Conservation (phyloP, 225 moss, liverwort and hornwort species). For the Thuidium tamariscinum region DNA sequence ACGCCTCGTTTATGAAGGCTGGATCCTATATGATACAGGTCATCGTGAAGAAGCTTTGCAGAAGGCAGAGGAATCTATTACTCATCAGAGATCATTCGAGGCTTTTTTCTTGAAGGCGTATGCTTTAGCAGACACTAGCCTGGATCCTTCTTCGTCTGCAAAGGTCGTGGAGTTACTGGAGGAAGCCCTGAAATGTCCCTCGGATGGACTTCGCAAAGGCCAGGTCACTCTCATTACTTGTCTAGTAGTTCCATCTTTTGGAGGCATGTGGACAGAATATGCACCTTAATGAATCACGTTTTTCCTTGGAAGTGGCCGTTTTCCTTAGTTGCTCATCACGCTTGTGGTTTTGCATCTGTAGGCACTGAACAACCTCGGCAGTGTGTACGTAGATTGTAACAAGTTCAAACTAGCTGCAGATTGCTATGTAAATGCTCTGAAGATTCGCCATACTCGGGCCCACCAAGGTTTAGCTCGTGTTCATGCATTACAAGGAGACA, state of each 20-base stretch:
- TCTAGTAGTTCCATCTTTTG: background rate
- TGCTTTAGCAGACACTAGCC: slow-evolving; percentile 94
- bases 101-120: slow-evolving; percentile 98
- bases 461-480: slow-evolving; percentile 99
- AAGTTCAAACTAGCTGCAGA: slow-evolving; percentile 91
- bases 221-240: slow-evolving; percentile 49
- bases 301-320: background rate
- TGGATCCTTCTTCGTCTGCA: slow-evolving; percentile 93
- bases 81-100: slow-evolving; percentile 89
- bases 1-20: slow-evolving; percentile 94
- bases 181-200: slow-evolving; percentile 95
- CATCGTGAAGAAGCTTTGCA: slow-evolving; percentile 94
- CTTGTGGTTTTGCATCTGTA: slow-evolving; percentile 19
- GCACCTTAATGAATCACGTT: background rate
- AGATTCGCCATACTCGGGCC: slow-evolving; percentile 94
- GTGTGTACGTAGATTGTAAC: slow-evolving; percentile 95
- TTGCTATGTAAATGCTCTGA: slow-evolving; percentile 91
- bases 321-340: background rate
- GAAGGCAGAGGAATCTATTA: slow-evolving; percentile 90
- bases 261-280: background rate
- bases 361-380: slow-evolving; percentile 98
- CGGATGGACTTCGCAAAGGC: slow-evolving; percentile 97
- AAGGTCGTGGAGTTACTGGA: slow-evolving; percentile 98
- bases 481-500: slow-evolving; percentile 80
- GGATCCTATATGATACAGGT: slow-evolving; percentile 98